Percentiles rank a stretch among this genome's conserved stretches.
phyloP scores from a whole-genome alignment of 352 stramenopile species.

The Pythium sukuiense region DNA sequence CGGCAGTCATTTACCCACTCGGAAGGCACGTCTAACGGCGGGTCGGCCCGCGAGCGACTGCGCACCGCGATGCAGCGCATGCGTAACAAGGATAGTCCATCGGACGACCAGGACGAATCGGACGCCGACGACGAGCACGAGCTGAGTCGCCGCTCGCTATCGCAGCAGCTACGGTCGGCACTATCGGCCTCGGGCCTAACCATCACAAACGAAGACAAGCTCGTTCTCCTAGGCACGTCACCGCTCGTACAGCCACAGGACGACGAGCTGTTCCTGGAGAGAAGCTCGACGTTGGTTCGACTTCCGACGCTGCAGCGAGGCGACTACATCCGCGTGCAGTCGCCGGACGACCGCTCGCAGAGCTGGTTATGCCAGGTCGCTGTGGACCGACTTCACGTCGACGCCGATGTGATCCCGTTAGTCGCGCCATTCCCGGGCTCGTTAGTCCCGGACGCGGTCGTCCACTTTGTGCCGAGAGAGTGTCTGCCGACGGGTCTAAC shows the following conservation, averaged over 20 bases:
- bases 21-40: constrained; percentile 7
- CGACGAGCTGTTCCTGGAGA: constrained; percentile 27
- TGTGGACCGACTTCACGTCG: constrained; percentile 12
- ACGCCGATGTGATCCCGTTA: constrained; percentile 26
- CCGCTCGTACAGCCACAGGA: constrained; percentile 29
- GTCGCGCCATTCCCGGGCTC: constrained; percentile 23
- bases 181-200: constrained; percentile 13
- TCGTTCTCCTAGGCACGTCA: constrained; percentile 22
- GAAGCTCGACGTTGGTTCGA: background rate
- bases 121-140: constrained; percentile 1
- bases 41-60: constrained; percentile 6
- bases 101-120: constrained; percentile 8
- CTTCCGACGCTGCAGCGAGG: constrained; percentile 18
- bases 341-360: constrained; percentile 16
- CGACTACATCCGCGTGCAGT: constrained; percentile 29
- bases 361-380: constrained; percentile 28
- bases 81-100: background rate
- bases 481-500: constrained; percentile 19
- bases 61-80: constrained; percentile 24
- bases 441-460: constrained; percentile 22
- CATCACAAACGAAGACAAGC: constrained; percentile 16
- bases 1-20: constrained; percentile 26
- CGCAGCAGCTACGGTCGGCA: constrained; percentile 10
- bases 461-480: constrained; percentile 27
- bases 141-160: background rate